Evolutionary conservation across 495 filamentous ascomycete genomes (phyloP).

Genomic region (Neurospora sp.): DNA sequence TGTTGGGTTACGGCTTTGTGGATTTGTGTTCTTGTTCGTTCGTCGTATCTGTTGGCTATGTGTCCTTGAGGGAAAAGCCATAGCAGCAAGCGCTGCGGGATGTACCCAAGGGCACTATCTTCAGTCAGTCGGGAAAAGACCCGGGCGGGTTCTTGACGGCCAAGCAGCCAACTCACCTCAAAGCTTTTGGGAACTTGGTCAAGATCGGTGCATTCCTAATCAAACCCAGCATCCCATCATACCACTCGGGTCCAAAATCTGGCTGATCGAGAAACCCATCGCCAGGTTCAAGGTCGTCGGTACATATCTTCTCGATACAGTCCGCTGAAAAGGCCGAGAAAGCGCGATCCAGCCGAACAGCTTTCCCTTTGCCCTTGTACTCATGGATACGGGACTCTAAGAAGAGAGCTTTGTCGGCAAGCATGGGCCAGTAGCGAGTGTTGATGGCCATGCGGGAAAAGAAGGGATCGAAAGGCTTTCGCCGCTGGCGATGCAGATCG

Average conservation of each 20-base stretch:
- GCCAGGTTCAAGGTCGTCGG: neutral
- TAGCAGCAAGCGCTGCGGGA: constrained; percentile 3
- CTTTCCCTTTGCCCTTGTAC: constrained; percentile 2
- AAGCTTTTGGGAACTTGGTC: constrained; percentile 9
- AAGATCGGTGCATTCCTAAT: constrained; percentile 10
- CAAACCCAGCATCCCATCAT: constrained; percentile 5
- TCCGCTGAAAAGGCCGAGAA: constrained; percentile 10
- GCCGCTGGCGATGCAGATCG: constrained; percentile 10
- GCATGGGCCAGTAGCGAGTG: constrained; percentile 7
- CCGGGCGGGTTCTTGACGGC: neutral
- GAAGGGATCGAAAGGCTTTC: constrained; percentile 11
- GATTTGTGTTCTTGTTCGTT: constrained; percentile 5
- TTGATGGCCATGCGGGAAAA: constrained; percentile 11
- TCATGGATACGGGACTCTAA: neutral
- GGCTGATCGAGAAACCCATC: constrained; percentile 4
- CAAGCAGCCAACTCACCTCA: constrained; percentile 5
- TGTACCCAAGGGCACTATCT: neutral
- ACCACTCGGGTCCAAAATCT: constrained; percentile 7
- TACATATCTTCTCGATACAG: constrained; percentile 5
- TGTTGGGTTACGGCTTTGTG: neutral
- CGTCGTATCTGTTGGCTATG: neutral
- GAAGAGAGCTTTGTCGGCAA: neutral
- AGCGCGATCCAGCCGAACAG: constrained; percentile 22
- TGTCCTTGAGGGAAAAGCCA: constrained; percentile 11
- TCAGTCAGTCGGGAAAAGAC: no score